Conservation (phyloP, 169 alveolate genomes). For the Plasmodium gaboni region DNA sequence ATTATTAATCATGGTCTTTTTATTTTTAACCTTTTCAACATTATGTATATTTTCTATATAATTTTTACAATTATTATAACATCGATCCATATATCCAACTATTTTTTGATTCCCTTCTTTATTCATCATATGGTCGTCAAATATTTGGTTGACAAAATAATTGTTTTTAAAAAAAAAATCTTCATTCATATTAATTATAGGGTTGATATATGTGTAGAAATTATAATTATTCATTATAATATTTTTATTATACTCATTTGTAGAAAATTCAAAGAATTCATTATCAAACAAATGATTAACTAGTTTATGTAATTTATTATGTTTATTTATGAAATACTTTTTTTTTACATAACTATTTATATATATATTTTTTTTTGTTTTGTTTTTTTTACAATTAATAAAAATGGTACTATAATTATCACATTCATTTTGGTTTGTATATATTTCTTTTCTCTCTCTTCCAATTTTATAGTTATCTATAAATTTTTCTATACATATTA, state of each 20-base stretch:
- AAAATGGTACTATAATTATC: neutral
- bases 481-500: conserved; percentile 32
- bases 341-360: conserved; percentile 6
- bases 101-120: neutral
- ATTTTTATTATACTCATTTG: neutral
- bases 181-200: conserved; percentile 15
- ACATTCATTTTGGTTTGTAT: neutral
- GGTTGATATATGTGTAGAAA: conserved; percentile 33
- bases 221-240: conserved; percentile 11
- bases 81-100: neutral
- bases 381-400: neutral
- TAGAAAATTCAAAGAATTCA: conserved; percentile 18
- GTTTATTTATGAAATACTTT: conserved; percentile 17
- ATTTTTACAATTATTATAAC: no score
- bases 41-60: neutral
- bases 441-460: neutral
- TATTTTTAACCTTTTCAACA: neutral
- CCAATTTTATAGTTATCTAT: neutral
- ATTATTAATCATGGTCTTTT: neutral
- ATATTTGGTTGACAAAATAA: conserved; percentile 36
- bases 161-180: conserved; percentile 41
- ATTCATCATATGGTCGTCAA: neutral
- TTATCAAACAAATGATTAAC: conserved; percentile 13
- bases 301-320: conserved; percentile 19
- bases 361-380: neutral